These are phyloP conservation scores for Zygotorulaspora mrakii DNA, from an alignment of 1,139 yeast species.

Conservation along the genomic window DNA sequence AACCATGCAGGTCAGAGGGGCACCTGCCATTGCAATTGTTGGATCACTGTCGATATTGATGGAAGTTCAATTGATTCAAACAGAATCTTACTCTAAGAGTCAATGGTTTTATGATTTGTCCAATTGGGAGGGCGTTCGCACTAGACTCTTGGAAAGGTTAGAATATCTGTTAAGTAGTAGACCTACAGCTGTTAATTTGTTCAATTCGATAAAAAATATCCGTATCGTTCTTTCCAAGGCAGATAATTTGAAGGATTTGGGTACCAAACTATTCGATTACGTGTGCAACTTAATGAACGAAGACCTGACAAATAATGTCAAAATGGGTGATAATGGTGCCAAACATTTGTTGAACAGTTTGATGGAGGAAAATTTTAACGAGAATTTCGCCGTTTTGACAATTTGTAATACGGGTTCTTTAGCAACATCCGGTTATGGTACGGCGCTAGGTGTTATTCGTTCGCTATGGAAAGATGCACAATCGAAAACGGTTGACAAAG, in stretches of 20 bases:
- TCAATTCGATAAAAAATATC: conserved; percentile 70
- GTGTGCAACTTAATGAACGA: conserved; percentile 63
- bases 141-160: conserved; percentile 46
- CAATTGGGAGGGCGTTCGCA: conserved; percentile 33
- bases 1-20: conserved; percentile 94
- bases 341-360: conserved; percentile 55
- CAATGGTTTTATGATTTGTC: conserved; percentile 39
- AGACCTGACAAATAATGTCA: conserved; percentile 70
- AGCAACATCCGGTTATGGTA: conserved; percentile 97
- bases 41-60: conserved; percentile 83
- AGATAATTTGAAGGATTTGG: conserved; percentile 37
- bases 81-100: conserved; percentile 22
- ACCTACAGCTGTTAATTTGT: conserved; percentile 92
- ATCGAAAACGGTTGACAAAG: conserved; percentile 20
- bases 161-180: conserved; percentile 71
- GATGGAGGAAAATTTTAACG: conserved; percentile 48
- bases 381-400: conserved; percentile 76
- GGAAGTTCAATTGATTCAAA: conserved; percentile 45
- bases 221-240: conserved; percentile 39
- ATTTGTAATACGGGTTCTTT: conserved; percentile 85
- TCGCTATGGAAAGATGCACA: conserved; percentile 52
- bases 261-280: conserved; percentile 44
- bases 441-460: conserved; percentile 89
- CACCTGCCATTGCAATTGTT: conserved; percentile 96
- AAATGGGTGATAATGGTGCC: conserved; percentile 79